Conservation (phyloP, 169 alveolate genomes). For the Fabrea salina region DNA sequence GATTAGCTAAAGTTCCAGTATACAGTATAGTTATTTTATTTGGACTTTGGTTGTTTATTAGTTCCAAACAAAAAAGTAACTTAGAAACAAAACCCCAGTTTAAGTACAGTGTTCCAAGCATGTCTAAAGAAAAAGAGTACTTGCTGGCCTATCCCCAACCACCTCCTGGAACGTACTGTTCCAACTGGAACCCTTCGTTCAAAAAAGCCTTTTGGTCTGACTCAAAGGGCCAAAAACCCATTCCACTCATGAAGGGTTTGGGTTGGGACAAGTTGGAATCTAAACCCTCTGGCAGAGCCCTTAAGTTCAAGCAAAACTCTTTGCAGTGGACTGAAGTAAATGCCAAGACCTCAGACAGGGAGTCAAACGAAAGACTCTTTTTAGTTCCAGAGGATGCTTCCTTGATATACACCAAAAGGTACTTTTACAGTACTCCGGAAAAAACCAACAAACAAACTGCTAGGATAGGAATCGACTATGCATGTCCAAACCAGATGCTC, state of each 20-base stretch:
- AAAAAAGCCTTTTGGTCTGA: constrained; percentile 7
- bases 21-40: no score
- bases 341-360: neutral
- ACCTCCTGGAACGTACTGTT: constrained; percentile 10
- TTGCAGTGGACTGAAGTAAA: neutral
- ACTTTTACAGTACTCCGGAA: neutral
- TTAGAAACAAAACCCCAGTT: no score
- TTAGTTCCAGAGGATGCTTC: neutral
- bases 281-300: neutral
- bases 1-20: no score
- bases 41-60: no score
- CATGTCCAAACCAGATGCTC: constrained; percentile 11
- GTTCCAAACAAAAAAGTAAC: no score
- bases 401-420: constrained; percentile 19
- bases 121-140: no score
- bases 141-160: constrained; percentile 9
- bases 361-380: neutral
- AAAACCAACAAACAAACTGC: constrained; percentile 13
- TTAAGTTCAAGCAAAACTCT: neutral
- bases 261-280: constrained; percentile 9
- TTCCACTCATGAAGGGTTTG: neutral
- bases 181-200: neutral
- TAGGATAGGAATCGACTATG: constrained; percentile 32
- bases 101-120: no score
- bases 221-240: neutral